phyloP scores from a whole-genome alignment of 805 yeast species.

The Saccharomycopsis lassenensis region DNA sequence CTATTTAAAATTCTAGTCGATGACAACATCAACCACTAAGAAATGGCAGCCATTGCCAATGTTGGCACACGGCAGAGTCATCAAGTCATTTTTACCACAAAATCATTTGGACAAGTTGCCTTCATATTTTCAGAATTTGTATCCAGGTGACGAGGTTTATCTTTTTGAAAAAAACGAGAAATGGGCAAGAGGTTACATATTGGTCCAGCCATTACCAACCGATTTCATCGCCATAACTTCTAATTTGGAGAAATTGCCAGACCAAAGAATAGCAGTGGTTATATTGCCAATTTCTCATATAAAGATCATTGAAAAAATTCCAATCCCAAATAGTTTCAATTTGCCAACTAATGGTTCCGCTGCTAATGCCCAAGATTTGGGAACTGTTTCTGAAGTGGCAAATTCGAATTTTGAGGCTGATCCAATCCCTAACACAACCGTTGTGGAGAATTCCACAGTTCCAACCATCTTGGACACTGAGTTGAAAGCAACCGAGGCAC shows the following conservation, averaged over 20 bases:
- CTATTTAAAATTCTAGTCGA: too few species aligned
- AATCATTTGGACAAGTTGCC: slow-evolving; percentile 25
- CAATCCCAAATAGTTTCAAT: slow-evolving; percentile 30
- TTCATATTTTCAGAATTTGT: slow-evolving; percentile 39
- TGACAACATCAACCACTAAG: slow-evolving; percentile 3
- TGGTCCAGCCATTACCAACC: slow-evolving; percentile 58
- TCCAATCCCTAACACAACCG: slow-evolving; percentile 20
- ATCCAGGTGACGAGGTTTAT: slow-evolving; percentile 70
- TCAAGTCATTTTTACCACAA: slow-evolving; percentile 36
- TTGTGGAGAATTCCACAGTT: slow-evolving; percentile 18
- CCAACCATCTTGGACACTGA: slow-evolving; percentile 29
- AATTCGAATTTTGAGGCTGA: slow-evolving; percentile 14
- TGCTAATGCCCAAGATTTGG: slow-evolving; percentile 21
- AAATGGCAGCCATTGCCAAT: slow-evolving; percentile 41
- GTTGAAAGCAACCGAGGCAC: slow-evolving; percentile 23
- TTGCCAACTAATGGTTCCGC: too few species aligned
- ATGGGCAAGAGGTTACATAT: slow-evolving; percentile 76
- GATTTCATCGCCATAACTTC: slow-evolving; percentile 48
- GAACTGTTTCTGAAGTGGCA: slow-evolving; percentile 18
- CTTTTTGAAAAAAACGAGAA: slow-evolving; percentile 51
- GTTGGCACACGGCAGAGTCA: slow-evolving; percentile 33
- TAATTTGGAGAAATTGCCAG: slow-evolving; percentile 54
- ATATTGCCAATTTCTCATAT: slow-evolving; percentile 53
- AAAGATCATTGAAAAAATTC: slow-evolving; percentile 32
- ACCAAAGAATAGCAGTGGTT: slow-evolving; percentile 38